Conservation (phyloP, 495 filamentous ascomycete genomes). For the Aspergillus carlsbadensis region DNA sequence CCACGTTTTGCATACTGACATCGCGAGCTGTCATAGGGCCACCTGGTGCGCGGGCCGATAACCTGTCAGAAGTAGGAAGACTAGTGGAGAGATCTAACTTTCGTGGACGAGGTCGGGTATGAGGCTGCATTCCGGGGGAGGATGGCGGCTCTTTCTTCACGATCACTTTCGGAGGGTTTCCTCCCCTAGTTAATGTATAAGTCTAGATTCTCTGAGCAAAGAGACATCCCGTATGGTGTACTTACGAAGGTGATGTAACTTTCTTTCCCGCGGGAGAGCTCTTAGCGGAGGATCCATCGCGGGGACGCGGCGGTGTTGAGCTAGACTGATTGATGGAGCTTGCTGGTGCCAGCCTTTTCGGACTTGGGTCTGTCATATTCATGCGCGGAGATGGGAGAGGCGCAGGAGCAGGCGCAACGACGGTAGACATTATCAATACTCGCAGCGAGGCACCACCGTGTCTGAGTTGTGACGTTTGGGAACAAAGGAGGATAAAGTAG, state of each 20-base stretch:
- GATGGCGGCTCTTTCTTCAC: constrained; percentile 96
- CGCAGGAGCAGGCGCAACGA: constrained; percentile 49
- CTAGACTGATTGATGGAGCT: constrained; percentile 27
- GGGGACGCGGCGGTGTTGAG: constrained; percentile 40
- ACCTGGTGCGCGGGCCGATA: constrained; percentile 63
- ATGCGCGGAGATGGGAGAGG: constrained; percentile 48
- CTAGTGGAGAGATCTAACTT: constrained; percentile 84
- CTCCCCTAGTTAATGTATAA: constrained; percentile 28
- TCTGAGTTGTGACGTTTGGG: not conserved
- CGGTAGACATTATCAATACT: constrained; percentile 47
- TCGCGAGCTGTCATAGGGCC: constrained; percentile 80
- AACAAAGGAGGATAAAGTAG: not conserved
- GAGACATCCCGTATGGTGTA: constrained; percentile 9
- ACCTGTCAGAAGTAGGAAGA: constrained; percentile 56
- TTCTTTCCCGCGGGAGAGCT: constrained; percentile 51
- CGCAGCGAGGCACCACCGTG: not conserved
- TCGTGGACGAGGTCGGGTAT: constrained; percentile 76
- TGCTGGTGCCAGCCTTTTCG: constrained; percentile 45
- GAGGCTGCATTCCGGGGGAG: constrained; percentile 69
- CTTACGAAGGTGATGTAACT: constrained; percentile 56
- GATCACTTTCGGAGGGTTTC: constrained; percentile 70
- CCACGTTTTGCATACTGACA: constrained; percentile 85
- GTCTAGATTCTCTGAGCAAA: not conserved
- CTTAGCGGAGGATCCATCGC: constrained; percentile 40
- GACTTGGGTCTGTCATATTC: constrained; percentile 44